These are phyloP conservation scores for Cetradonia linearis DNA, from an alignment of 495 filamentous ascomycete genomes.

Conservation along the genomic window DNA sequence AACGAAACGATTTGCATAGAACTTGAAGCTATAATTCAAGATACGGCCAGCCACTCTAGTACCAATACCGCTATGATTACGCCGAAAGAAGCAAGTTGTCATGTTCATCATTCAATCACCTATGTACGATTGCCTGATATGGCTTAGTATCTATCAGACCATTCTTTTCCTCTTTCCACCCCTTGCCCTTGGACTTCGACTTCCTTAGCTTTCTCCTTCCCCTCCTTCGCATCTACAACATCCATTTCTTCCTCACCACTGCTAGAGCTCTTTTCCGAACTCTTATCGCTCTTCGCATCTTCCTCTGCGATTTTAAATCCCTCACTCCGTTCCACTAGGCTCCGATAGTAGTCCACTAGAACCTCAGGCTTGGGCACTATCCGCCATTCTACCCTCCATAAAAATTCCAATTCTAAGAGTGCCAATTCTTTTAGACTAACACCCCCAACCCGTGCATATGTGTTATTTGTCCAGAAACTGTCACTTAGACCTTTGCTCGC, in stretches of 20 bases:
- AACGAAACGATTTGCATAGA: neutral
- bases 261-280: neutral
- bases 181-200: neutral
- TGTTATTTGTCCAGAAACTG: constrained; percentile 94
- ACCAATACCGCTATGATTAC: constrained; percentile 20
- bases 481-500: constrained; percentile 93
- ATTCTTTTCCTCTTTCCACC: neutral
- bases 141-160: constrained; percentile 1
- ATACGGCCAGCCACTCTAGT: neutral
- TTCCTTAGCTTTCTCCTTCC: constrained; percentile 6
- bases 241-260: constrained; percentile 14
- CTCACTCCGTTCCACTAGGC: constrained; percentile 62
- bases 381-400: constrained; percentile 85
- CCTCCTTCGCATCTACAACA: constrained; percentile 5
- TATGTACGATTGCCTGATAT: constrained; percentile 1
- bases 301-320: constrained; percentile 44
- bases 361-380: constrained; percentile 94
- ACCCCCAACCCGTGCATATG: constrained; percentile 87
- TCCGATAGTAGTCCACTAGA: constrained; percentile 83
- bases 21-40: neutral
- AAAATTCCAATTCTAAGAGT: constrained; percentile 86
- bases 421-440: constrained; percentile 82
- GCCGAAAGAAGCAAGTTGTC: neutral
- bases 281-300: neutral
- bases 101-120: constrained; percentile 7